Evolutionary conservation across 2,329 filamentous ascomycete species (phyloP).

Genomic region (Sporothrix dimorphospora): DNA sequence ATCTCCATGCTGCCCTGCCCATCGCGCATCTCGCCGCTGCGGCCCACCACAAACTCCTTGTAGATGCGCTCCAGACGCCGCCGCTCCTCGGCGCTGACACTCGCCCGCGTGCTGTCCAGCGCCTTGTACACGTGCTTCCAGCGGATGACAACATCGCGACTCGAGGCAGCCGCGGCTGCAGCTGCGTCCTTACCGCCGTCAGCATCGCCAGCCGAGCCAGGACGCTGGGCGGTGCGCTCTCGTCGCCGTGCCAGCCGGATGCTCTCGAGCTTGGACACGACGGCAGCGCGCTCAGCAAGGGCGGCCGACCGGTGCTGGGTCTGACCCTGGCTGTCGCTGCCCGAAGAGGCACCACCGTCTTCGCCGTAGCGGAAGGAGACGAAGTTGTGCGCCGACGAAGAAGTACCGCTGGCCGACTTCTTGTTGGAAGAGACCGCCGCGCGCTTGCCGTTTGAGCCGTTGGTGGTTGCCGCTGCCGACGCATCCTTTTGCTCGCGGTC

Average conservation of each 20-base stretch:
- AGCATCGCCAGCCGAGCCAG: constrained; percentile 31
- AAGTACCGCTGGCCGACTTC: constrained; percentile 2
- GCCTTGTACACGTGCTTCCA: constrained; percentile 84
- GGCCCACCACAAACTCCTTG: constrained; percentile 85
- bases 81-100: constrained; percentile 79
- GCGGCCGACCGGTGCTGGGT: constrained; percentile 52
- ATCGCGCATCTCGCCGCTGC: constrained; percentile 93
- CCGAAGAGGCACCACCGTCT: constrained; percentile 38
- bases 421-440: neutral
- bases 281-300: constrained; percentile 75
- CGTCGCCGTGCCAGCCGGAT: constrained; percentile 73
- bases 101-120: constrained; percentile 75
- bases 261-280: constrained; percentile 78
- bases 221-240: constrained; percentile 49
- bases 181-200: constrained; percentile 26
- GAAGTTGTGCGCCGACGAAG: constrained; percentile 57
- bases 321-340: constrained; percentile 50
- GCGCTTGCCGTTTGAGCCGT: constrained; percentile 34
- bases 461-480: constrained; percentile 37
- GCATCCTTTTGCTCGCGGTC: constrained; percentile 50
- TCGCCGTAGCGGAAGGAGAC: constrained; percentile 83
- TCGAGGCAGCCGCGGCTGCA: constrained; percentile 26
- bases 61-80: constrained; percentile 79
- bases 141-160: constrained; percentile 72
- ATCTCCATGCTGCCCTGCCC: constrained; percentile 91